Conservation (phyloP, 495 filamentous ascomycete species). For the Halenospora varia region DNA sequence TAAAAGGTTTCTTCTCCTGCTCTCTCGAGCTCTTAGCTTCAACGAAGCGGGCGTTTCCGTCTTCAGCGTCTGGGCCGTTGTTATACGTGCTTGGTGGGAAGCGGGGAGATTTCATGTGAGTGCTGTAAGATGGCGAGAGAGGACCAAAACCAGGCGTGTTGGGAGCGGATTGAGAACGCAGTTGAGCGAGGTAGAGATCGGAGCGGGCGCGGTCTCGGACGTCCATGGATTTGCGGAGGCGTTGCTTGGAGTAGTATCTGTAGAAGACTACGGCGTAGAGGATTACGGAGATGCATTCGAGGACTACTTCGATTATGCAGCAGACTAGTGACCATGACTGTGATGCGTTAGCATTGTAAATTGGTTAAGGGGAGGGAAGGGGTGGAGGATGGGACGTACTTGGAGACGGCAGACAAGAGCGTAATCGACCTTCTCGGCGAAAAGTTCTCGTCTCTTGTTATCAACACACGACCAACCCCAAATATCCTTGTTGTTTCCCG, state of each 20-base stretch:
- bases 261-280: conserved; percentile 96
- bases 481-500: conserved; percentile 74
- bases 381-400: conserved; percentile 44
- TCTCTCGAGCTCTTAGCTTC: conserved; percentile 39
- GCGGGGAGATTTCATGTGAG: conserved; percentile 48
- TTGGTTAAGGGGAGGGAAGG: conserved; percentile 23
- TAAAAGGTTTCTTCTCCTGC: conserved; percentile 59
- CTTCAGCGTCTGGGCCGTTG: conserved; percentile 35
- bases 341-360: too few relatives aligned
- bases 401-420: conserved; percentile 91
- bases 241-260: conserved; percentile 91
- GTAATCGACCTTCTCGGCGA: conserved; percentile 77
- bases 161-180: conserved; percentile 85
- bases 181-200: conserved; percentile 92
- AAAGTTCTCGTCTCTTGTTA: conserved; percentile 73
- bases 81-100: conserved; percentile 47
- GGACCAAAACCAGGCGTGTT: conserved; percentile 88
- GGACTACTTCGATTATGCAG: conserved; percentile 92
- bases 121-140: conserved; percentile 50
- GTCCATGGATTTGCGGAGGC: conserved; percentile 94
- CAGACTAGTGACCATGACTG: conserved; percentile 96
- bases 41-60: conserved; percentile 41
- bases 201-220: conserved; percentile 87
- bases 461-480: conserved; percentile 97
- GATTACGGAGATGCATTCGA: conserved; percentile 85